Evolutionary conservation across 2,329 filamentous ascomycete species (phyloP).

Genomic region (Orbilia brochopaga): DNA sequence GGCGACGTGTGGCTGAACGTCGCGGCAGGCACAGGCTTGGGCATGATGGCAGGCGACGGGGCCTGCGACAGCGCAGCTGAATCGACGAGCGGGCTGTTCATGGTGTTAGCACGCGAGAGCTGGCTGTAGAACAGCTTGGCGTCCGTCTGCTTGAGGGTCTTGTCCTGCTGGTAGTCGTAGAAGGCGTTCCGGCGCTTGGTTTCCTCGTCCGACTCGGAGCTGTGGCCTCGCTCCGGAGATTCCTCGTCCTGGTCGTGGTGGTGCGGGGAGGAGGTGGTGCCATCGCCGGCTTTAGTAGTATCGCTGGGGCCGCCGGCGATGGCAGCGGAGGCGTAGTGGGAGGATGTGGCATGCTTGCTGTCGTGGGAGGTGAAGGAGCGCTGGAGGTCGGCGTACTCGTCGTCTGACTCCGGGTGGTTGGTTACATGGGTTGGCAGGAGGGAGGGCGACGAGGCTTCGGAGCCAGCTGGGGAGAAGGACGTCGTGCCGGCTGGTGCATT

Average conservation of each 20-base stretch:
- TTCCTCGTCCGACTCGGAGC: slow-evolving; percentile 53
- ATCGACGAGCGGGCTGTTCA: slow-evolving; percentile 55
- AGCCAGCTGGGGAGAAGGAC: slow-evolving; percentile 49
- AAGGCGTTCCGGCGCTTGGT: slow-evolving; percentile 74
- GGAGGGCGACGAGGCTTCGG: slow-evolving; percentile 45
- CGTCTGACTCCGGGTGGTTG: slow-evolving; percentile 48
- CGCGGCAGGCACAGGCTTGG: slow-evolving; percentile 58
- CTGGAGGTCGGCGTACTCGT: slow-evolving; percentile 37
- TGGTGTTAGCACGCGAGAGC: slow-evolving; percentile 57
- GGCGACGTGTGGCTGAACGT: slow-evolving; percentile 57
- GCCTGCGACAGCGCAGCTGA: slow-evolving; percentile 20
- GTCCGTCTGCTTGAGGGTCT: slow-evolving; percentile 90
- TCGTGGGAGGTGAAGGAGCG: slow-evolving; percentile 46
- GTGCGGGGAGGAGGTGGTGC: slow-evolving; percentile 8
- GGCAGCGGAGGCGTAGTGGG: not conserved
- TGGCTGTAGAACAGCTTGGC: slow-evolving; percentile 93
- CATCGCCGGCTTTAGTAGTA: slow-evolving; percentile 2
- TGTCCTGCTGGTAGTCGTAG: slow-evolving; percentile 92
- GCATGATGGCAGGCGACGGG: slow-evolving; percentile 56
- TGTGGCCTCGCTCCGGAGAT: slow-evolving; percentile 35
- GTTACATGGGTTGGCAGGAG: slow-evolving; percentile 50
- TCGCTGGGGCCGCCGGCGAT: slow-evolving; percentile 4
- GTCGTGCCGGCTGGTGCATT: slow-evolving; percentile 36
- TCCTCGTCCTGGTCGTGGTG: slow-evolving; percentile 22
- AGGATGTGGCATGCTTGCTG: slow-evolving; percentile 8